A percentile compares a stretch with the other conserved stretches of the same genome.
Conservation (phyloP, 495 filamentous ascomycete species). For the Aspergillus diversus region DNA sequence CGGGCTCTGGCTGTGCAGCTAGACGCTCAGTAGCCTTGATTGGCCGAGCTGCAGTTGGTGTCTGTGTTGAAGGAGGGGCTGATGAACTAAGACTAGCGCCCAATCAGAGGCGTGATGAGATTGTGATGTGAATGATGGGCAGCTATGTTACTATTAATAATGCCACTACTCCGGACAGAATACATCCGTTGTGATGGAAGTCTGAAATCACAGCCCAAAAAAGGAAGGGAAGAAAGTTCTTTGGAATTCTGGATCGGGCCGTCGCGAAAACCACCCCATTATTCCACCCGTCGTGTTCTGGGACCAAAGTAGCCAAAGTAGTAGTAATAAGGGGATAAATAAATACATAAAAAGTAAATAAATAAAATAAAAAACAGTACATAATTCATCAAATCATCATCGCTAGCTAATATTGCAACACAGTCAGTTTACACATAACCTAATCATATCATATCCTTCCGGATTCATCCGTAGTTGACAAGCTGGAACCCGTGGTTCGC, state of each 20-base stretch:
- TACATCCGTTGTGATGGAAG: background rate
- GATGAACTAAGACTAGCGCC: constrained; percentile 12
- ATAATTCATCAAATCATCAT: constrained; percentile 9
- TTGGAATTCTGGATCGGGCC: constrained; percentile 19
- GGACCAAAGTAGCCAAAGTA: background rate
- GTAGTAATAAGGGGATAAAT: background rate
- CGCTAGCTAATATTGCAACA: constrained; percentile 6
- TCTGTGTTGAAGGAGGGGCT: constrained; percentile 16
- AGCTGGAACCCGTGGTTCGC: constrained; percentile 43
- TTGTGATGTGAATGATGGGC: background rate
- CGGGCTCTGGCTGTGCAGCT: constrained; percentile 30
- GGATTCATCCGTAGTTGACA: constrained; percentile 46
- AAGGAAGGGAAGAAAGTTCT: background rate
- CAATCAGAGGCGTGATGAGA: constrained; percentile 12
- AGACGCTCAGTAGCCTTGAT: constrained; percentile 46
- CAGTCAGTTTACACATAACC: constrained; percentile 14
- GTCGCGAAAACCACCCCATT: constrained; percentile 1
- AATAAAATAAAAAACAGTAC: background rate
- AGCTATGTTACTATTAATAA: constrained; percentile 12
- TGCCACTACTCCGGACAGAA: background rate
- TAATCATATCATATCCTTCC: constrained; percentile 6
- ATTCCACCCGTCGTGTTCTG: too few species aligned
- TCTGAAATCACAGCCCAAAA: background rate
- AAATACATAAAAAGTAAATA: constrained; percentile 1
- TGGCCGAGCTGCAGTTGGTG: constrained; percentile 17